Evolutionary conservation across 495 filamentous ascomycete species (phyloP).

Genomic region (Rostrohypoxylon terebratum): DNA sequence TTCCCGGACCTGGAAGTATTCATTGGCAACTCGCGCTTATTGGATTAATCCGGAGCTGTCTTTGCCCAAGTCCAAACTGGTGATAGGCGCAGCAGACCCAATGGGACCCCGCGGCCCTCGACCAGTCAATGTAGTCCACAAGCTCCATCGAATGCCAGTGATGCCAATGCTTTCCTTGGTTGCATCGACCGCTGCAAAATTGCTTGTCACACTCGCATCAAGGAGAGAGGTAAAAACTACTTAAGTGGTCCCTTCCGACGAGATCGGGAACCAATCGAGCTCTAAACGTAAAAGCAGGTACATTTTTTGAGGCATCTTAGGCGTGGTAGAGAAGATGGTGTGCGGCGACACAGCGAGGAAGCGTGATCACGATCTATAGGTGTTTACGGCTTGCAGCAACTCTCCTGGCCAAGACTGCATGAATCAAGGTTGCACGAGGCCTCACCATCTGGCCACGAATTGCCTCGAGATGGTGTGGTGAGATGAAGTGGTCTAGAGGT

Average conservation of each 20-base stretch:
- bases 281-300: slow-evolving; percentile 43
- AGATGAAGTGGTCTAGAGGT: slow-evolving; percentile 42
- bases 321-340: slow-evolving; percentile 38
- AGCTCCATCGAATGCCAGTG: slow-evolving; percentile 10
- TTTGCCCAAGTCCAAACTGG: slow-evolving; percentile 18
- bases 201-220: slow-evolving; percentile 46
- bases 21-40: slow-evolving; percentile 31
- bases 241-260: slow-evolving; percentile 35
- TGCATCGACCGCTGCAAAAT: slow-evolving; percentile 34
- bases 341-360: slow-evolving; percentile 35
- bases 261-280: slow-evolving; percentile 41
- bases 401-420: slow-evolving; percentile 38
- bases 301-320: slow-evolving; percentile 31
- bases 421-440: slow-evolving; percentile 48
- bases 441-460: slow-evolving; percentile 47
- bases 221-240: slow-evolving; percentile 19
- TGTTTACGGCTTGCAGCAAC: slow-evolving; percentile 26
- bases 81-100: slow-evolving; percentile 40
- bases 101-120: slow-evolving; percentile 31
- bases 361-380: slow-evolving; percentile 44
- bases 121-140: slow-evolving; percentile 42
- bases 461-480: slow-evolving; percentile 42
- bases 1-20: slow-evolving; percentile 36
- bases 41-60: slow-evolving; percentile 31
- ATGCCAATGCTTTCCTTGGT: slow-evolving; percentile 29